Conservation (phyloP, 805 yeast genomes). For the Ogataea minuta region DNA sequence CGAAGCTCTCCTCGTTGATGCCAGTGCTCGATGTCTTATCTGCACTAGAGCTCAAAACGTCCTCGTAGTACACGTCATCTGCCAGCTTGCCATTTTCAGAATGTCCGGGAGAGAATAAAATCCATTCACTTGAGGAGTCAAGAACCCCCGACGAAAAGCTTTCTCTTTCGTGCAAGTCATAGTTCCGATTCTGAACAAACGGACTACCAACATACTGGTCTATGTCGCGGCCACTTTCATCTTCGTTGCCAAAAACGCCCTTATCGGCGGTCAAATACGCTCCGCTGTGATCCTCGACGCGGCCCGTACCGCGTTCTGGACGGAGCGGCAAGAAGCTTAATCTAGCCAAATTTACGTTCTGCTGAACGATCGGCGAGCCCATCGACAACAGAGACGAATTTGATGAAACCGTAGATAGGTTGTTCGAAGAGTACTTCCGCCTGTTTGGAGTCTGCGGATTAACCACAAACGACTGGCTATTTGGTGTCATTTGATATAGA, state of each 20-base stretch:
- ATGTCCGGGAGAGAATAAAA: slow-evolving; percentile 30
- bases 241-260: neutral
- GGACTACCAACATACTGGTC: neutral
- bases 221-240: neutral
- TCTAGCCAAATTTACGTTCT: slow-evolving; percentile 16
- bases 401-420: slow-evolving; percentile 20
- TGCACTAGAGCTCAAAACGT: slow-evolving; percentile 25
- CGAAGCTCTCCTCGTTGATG: slow-evolving; percentile 18
- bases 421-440: slow-evolving; percentile 17
- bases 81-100: slow-evolving; percentile 14
- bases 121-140: slow-evolving; percentile 31
- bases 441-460: slow-evolving; percentile 17
- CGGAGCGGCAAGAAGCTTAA: slow-evolving; percentile 9
- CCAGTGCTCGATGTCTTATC: slow-evolving; percentile 16
- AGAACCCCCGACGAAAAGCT: slow-evolving; percentile 17
- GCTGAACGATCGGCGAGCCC: slow-evolving; percentile 8
- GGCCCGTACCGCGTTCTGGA: slow-evolving; percentile 2
- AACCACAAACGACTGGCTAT: slow-evolving; percentile 16
- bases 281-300: neutral
- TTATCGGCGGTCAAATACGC: neutral
- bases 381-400: slow-evolving; percentile 16
- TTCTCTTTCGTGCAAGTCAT: neutral
- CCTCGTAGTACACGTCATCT: slow-evolving; percentile 22
- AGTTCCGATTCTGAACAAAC: too few species aligned
- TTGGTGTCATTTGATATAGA: slow-evolving; percentile 10